Evolutionary conservation across 225 moss, liverwort and hornwort genomes (phyloP).

Genomic region (Polytrichum commune): DNA sequence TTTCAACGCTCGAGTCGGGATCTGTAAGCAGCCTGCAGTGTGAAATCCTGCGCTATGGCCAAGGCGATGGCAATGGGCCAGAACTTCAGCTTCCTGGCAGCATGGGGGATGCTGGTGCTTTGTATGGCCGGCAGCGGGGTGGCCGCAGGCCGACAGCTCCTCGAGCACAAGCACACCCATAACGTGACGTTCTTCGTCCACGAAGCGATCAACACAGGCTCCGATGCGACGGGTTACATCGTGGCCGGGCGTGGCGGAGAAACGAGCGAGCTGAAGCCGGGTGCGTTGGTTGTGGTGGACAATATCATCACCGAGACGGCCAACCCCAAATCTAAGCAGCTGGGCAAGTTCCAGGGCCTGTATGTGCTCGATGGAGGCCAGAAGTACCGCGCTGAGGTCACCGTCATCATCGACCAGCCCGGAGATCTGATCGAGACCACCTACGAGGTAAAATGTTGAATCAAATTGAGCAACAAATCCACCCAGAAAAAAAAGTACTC

Average conservation of each 20-base stretch:
- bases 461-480: too few relatives aligned
- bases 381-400: neutral
- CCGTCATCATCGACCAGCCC: constrained; percentile 7
- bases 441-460: constrained; percentile 4
- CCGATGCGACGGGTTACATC: neutral
- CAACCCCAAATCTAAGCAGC: neutral
- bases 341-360: constrained; percentile 11
- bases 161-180: neutral
- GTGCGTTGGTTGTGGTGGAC: constrained; percentile 7
- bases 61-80: too few relatives aligned
- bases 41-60: too few relatives aligned
- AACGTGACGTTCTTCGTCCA: neutral
- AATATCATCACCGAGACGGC: constrained; percentile 8
- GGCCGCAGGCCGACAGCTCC: neutral
- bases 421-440: constrained; percentile 10
- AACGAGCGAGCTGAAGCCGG: neutral
- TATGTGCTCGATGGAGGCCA: constrained; percentile 5
- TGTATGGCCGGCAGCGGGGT: neutral
- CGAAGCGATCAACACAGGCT: constrained; percentile 3
- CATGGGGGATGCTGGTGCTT: too few relatives aligned
- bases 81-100: too few relatives aligned
- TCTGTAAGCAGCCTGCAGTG: too few relatives aligned
- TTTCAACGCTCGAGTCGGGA: too few relatives aligned
- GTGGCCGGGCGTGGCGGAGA: constrained; percentile 6
- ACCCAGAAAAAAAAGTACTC: too few relatives aligned